phyloP scores from a whole-genome alignment of 2,329 filamentous ascomycete species.

The Venturia asperata region DNA sequence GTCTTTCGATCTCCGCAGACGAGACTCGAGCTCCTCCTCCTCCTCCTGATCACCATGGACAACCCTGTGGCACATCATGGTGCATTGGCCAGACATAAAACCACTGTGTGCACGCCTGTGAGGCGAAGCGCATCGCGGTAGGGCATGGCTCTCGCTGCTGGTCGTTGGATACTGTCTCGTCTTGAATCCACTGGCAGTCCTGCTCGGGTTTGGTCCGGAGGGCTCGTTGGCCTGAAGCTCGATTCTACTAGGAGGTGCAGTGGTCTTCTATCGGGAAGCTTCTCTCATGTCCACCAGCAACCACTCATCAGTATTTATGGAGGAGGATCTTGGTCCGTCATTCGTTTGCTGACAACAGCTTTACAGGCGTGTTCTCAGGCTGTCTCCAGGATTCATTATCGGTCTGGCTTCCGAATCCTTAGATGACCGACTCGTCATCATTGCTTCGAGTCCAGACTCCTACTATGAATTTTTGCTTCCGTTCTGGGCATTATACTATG shows the following conservation, averaged over 20 bases:
- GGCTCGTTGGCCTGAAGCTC: background rate
- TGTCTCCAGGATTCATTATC: background rate
- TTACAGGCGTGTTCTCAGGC: background rate
- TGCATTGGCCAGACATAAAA: background rate
- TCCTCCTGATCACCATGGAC: slow-evolving; percentile 4
- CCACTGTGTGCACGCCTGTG: background rate
- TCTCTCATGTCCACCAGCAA: background rate
- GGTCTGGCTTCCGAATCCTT: too few relatives aligned
- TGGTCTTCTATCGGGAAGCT: background rate
- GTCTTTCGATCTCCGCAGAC: background rate
- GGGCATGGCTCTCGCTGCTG: background rate
- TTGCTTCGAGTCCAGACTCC: too few relatives aligned
- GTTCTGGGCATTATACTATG: too few relatives aligned
- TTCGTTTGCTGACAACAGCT: background rate
- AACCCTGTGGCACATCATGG: slow-evolving; percentile 6
- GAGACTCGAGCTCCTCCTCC: background rate
- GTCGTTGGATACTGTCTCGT: background rate
- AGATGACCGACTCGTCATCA: too few relatives aligned
- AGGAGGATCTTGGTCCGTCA: background rate
- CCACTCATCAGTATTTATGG: background rate
- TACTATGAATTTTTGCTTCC: too few relatives aligned
- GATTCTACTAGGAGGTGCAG: background rate
- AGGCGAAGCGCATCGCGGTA: background rate
- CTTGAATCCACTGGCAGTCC: background rate
- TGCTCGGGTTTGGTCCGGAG: background rate